phyloP scores from a whole-genome alignment of 140 eudicot genomes.

The Stevia rebaudiana region DNA sequence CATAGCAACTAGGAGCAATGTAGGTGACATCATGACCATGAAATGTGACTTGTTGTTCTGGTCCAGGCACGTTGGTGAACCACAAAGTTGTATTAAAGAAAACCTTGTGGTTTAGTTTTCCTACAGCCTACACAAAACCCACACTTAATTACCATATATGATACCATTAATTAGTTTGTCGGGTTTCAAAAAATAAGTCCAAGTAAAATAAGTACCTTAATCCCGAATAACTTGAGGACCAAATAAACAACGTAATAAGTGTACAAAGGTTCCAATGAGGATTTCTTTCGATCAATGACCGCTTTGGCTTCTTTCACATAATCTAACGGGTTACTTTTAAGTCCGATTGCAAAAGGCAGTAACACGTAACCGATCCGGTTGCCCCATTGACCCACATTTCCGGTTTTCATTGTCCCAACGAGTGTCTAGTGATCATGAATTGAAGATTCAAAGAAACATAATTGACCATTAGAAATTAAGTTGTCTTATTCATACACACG shows the following conservation, averaged over 20 bases:
- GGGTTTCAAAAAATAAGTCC: background rate
- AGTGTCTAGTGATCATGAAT: constrained; percentile 19
- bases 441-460: no score
- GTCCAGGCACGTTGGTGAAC: constrained; percentile 33
- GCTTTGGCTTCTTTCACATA: constrained; percentile 58
- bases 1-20: constrained; percentile 30
- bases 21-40: constrained; percentile 28
- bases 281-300: constrained; percentile 52
- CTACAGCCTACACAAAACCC: constrained; percentile 14
- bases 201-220: constrained; percentile 33
- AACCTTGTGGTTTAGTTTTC: constrained; percentile 14
- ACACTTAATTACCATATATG: background rate
- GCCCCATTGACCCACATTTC: constrained; percentile 50
- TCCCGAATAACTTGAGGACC: constrained; percentile 46
- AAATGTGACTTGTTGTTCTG: constrained; percentile 23
- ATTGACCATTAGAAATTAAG: no score
- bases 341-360: constrained; percentile 51
- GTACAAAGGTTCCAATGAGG: constrained; percentile 48
- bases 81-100: constrained; percentile 27
- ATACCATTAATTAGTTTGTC: background rate
- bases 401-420: constrained; percentile 51
- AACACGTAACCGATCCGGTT: constrained; percentile 50
- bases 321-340: constrained; percentile 50
- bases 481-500: no score
- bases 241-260: constrained; percentile 27